Base-by-base conservation (phyloP, 495 filamentous ascomycete species). In the Tuber umbilicatum region DNA sequence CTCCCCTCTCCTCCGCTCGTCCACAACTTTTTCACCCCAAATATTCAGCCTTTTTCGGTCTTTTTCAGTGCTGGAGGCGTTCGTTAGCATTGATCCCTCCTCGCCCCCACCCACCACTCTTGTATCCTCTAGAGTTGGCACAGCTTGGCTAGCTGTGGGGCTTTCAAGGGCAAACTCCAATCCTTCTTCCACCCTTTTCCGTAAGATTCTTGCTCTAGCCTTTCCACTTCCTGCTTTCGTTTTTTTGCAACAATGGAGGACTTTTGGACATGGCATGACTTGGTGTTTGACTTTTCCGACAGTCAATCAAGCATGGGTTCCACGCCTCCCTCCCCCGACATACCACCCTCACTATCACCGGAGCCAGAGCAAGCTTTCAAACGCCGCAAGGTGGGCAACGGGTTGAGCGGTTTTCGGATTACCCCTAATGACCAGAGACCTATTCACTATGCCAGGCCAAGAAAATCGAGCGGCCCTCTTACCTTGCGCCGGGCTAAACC, bases 401-500 rank as follows among this genome's bases (percentile, higher is more conserved):
- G 72, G 50, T 67, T 41, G 27, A 42, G 40, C 27, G 50, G 60
- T 14, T 41, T 68, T 27, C 69, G 41, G 19, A 39, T 45, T 42
- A 35, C 31, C 40, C 27, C 40, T 47, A 31, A 37, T 40, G 17
- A 19, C 27, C 71, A 45, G 71, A 72, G 60, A 72, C 27, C 45
- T 23, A 70, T 72, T 27, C 39, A 38, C 43, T 64, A 43, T 38
- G 41, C 74, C 35, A 77, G 68, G 19, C 50, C 75, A 10, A 69
- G 75, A 60, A 77, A 71, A 76, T 43, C 40, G 23, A 19, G 40
- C 47, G 38, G 31, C 23, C 38, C 50, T 27, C 68, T 39, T 27
- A 31, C 37, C 27, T 39, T 55, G 31, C 38, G 35, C 19, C 77
- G 70, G 40, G 38, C 76, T 23, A 78, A 74, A n/a, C 72, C 77